phyloP scores from a whole-genome alignment of 2,329 filamentous ascomycete genomes.

The Sclerotinia glacialis region DNA sequence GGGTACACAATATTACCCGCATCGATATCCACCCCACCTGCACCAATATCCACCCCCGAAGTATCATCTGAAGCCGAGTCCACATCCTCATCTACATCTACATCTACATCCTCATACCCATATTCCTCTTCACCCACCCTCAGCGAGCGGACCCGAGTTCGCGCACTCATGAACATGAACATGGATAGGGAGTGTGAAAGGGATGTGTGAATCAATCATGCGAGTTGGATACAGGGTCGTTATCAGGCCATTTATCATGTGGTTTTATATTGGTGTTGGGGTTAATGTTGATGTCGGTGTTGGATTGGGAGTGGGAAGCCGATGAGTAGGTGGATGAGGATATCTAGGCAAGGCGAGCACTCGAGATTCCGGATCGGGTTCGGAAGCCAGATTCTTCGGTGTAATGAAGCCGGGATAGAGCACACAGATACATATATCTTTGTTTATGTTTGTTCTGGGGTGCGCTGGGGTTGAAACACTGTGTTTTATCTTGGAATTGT shows the following conservation, averaged over 20 bases:
- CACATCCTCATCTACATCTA: not conserved
- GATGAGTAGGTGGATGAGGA: not conserved
- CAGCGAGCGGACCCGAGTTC: constrained; percentile 10
- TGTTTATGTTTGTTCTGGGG: not conserved
- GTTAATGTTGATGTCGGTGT: too few relatives aligned
- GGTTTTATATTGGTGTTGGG: not conserved
- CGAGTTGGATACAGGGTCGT: not conserved
- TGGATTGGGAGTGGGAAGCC: not conserved
- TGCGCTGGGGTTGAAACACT: too few relatives aligned
- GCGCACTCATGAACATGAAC: not conserved
- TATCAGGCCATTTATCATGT: not conserved
- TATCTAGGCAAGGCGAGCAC: not conserved
- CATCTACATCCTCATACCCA: too few relatives aligned
- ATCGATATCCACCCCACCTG: not conserved
- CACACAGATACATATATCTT: too few relatives aligned
- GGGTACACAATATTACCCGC: not conserved
- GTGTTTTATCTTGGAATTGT: too few relatives aligned
- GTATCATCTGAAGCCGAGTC: not conserved
- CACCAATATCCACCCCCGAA: not conserved
- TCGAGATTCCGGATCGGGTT: not conserved
- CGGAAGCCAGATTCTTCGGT: not conserved
- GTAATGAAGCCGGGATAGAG: not conserved
- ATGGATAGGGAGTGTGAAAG: not conserved
- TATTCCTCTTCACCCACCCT: too few relatives aligned
- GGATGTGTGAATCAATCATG: not conserved